These are phyloP conservation scores for Tetrahymena borealis DNA, from an alignment of 73 alveolate genomes.

Conservation along the genomic window DNA sequence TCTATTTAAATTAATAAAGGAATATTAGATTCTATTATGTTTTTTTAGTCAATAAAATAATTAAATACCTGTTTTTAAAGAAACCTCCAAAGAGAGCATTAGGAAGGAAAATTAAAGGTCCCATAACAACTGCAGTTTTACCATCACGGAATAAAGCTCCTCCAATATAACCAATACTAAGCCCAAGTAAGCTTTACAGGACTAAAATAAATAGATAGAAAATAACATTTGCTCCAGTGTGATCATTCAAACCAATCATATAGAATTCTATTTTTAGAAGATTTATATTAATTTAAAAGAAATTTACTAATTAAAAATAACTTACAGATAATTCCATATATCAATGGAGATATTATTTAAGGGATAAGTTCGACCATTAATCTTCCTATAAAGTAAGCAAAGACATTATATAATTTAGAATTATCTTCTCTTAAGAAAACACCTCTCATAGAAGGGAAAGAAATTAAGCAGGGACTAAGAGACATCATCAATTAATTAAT, in stretches of 20 bases:
- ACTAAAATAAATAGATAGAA: not conserved
- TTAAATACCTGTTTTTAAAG: slow-evolving; percentile 52
- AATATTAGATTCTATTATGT: too few relatives aligned
- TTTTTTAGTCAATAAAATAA: too few relatives aligned
- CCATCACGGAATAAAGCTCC: slow-evolving; percentile 41
- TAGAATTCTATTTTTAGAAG: not conserved
- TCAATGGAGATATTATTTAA: slow-evolving; percentile 1
- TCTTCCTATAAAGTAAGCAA: slow-evolving; percentile 47
- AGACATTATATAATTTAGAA: slow-evolving; percentile 27
- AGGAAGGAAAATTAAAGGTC: slow-evolving; percentile 44
- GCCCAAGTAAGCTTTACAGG: not conserved
- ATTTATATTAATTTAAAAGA: too few relatives aligned
- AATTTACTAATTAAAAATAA: too few relatives aligned
- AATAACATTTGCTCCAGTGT: not conserved
- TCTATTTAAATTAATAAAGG: too few relatives aligned
- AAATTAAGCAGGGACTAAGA: not conserved
- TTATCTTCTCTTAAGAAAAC: slow-evolving; percentile 60
- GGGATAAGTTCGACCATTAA: slow-evolving; percentile 43
- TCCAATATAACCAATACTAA: slow-evolving; percentile 37
- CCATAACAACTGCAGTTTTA: slow-evolving; percentile 30
- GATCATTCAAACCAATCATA: slow-evolving; percentile 7
- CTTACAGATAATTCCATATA: not conserved
- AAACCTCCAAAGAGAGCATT: slow-evolving; percentile 57
- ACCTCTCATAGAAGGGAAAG: slow-evolving; percentile 48
- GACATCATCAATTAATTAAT: slow-evolving; percentile 2